These are phyloP conservation scores for Coemansia sp. DNA, from an alignment of 192 early-diverging fungal species.

Conservation along the genomic window DNA sequence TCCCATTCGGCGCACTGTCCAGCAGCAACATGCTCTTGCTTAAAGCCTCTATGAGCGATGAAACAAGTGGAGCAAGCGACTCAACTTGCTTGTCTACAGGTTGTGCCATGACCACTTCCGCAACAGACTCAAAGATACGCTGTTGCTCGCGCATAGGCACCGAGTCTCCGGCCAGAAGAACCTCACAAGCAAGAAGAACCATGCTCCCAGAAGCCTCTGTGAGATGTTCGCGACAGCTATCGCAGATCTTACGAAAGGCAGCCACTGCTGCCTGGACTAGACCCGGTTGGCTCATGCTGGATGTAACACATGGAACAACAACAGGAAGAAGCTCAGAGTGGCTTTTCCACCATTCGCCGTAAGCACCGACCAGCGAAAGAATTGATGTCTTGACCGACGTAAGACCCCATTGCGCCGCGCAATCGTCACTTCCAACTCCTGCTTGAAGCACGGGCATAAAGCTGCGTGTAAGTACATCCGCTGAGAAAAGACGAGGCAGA, in stretches of 20 bases:
- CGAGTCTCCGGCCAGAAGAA: slow-evolving; percentile 30
- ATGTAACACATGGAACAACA: slow-evolving; percentile 65
- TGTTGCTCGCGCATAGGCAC: slow-evolving; percentile 52
- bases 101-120: slow-evolving; percentile 38
- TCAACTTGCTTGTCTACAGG: slow-evolving; percentile 21
- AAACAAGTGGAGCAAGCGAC: slow-evolving; percentile 23
- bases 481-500: slow-evolving; percentile 62
- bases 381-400: slow-evolving; percentile 21
- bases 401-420: slow-evolving; percentile 31
- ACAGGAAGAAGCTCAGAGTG: slow-evolving; percentile 62
- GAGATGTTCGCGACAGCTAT: slow-evolving; percentile 67
- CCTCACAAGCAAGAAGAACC: slow-evolving; percentile 61
- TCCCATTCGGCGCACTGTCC: slow-evolving; percentile 10
- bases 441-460: slow-evolving; percentile 49
- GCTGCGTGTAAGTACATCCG: slow-evolving; percentile 38
- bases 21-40: slow-evolving; percentile 11
- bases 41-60: slow-evolving; percentile 16
- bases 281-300: slow-evolving; percentile 58
- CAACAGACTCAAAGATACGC: slow-evolving; percentile 49
- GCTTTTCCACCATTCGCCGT: slow-evolving; percentile 67
- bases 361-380: slow-evolving; percentile 57
- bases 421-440: slow-evolving; percentile 20
- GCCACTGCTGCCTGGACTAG: slow-evolving; percentile 64
- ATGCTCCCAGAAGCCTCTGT: slow-evolving; percentile 60
- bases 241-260: slow-evolving; percentile 69